Evolutionary conservation across 1,139 yeast genomes (phyloP), one percentile per base, ranked within the genome.

Genomic region (Taphrina pruni): DNA sequence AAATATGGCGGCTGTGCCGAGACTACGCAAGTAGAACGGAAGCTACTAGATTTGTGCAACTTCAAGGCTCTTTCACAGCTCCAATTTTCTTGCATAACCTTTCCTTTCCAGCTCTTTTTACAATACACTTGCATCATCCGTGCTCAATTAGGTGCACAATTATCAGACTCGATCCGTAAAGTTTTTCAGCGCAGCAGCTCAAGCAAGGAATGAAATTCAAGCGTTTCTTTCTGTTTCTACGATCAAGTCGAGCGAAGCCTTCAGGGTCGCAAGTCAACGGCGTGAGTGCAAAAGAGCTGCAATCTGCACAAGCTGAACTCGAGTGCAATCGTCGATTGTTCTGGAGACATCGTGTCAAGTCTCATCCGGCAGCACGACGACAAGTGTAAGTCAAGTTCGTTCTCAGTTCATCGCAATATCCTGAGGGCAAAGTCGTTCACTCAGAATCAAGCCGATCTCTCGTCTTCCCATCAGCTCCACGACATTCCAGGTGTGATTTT

Each of bases 291-390:
- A 21, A 20, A 17, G 54, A 50, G 36, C 36, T 50, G 2, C 36
- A 50, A 35, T 21, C 12, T 11, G 54, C 54, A 11, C 54, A 50
- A 50, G 54, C 54, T 50, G 54, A 50, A 50, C 36, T 50, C 32
- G 54, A 50, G n/a, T 8, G 14, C n/a, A 50, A 11, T 2, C 54
- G 54, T 11, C 54, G 32, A 11, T 4, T 50, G 36, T 20, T 50
- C 54, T 50, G 54, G 54, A 17, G n/a, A 21, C 36, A 50, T 2
- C 54, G 54, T 21, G 54, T 50, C 54, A 50, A 50, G n/a, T 50
- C 54, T 20, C 54, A 50, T 21, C 54, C 54, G 2, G 9, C 36
- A 14, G 36, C 36, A n/a, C 20, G 54, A 7, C 54, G 54, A 17
- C 12, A n/a, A 21, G n/a, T 50, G 54, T 50, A 50, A 26, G 54